Percentiles rank a stretch among this genome's conserved stretches.
phyloP scores from a whole-genome alignment of 2,329 filamentous ascomycete species.

The Fusarium illudens region DNA sequence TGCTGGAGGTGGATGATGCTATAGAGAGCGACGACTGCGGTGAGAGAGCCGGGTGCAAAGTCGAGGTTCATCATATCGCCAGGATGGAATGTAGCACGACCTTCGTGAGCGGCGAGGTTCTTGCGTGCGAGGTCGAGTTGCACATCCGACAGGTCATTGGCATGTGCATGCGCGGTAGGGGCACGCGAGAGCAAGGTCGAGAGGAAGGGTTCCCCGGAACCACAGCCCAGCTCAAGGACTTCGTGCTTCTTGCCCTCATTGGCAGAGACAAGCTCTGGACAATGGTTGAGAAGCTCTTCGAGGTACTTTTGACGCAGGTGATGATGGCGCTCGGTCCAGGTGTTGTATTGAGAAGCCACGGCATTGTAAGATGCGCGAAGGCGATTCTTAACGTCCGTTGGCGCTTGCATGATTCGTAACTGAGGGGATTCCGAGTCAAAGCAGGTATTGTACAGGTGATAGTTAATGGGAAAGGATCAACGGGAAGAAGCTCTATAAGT shows the following conservation, averaged over 20 bases:
- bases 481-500: background rate
- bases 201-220: conserved; percentile 10
- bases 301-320: conserved; percentile 1
- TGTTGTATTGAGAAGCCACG: conserved; percentile 17
- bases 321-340: conserved; percentile 18
- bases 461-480: too few species aligned
- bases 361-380: conserved; percentile 9
- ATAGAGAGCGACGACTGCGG: conserved; percentile 15
- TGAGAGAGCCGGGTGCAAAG: conserved; percentile 1
- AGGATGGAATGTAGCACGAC: background rate
- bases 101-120: background rate
- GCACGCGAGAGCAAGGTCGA: background rate
- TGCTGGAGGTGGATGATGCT: conserved; percentile 18
- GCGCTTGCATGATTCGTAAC: background rate
- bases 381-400: background rate
- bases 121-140: conserved; percentile 9
- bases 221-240: conserved; percentile 23
- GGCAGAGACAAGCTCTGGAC: background rate
- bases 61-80: conserved; percentile 23
- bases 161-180: background rate
- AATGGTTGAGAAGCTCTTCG: background rate
- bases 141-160: conserved; percentile 14
- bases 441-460: background rate
- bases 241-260: background rate
- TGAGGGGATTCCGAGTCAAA: background rate